phyloP scores from a whole-genome alignment of 2,329 filamentous ascomycete genomes.

The Simplicillium aogashimaense region DNA sequence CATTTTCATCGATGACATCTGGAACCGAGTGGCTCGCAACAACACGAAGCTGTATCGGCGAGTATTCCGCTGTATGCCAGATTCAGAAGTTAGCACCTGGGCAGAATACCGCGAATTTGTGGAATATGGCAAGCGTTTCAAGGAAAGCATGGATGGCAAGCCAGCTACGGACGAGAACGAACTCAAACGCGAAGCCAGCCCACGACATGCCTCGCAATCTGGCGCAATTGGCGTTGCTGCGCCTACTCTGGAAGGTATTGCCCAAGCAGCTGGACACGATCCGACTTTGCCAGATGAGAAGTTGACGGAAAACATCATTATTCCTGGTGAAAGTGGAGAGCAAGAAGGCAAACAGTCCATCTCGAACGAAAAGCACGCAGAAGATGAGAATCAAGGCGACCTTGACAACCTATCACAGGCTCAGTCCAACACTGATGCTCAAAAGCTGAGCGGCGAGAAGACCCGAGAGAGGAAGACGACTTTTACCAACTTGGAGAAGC shows the following conservation, averaged over 20 bases:
- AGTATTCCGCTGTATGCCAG: slow-evolving; percentile 95
- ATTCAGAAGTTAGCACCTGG: slow-evolving; percentile 90
- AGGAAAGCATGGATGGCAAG: slow-evolving; percentile 52
- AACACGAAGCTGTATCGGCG: slow-evolving; percentile 91
- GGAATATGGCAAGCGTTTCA: slow-evolving; percentile 69
- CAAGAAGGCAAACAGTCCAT: slow-evolving; percentile 31
- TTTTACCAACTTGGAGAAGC: slow-evolving; percentile 44
- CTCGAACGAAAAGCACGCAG: slow-evolving; percentile 13
- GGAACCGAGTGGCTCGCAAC: slow-evolving; percentile 80
- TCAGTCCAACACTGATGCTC: background rate
- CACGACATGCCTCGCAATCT: slow-evolving; percentile 18
- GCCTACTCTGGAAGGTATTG: slow-evolving; percentile 27
- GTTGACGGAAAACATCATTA: slow-evolving; percentile 19
- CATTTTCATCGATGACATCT: slow-evolving; percentile 76
- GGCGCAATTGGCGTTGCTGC: slow-evolving; percentile 31
- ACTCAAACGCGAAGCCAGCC: slow-evolving; percentile 25
- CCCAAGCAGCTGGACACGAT: slow-evolving; percentile 21
- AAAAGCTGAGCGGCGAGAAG: background rate
- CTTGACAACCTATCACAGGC: no score
- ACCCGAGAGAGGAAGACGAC: slow-evolving; percentile 42
- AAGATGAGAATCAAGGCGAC: background rate
- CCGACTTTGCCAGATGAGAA: slow-evolving; percentile 23
- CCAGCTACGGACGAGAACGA: slow-evolving; percentile 38
- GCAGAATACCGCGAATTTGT: slow-evolving; percentile 81
- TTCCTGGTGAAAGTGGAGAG: slow-evolving; percentile 17